These are phyloP conservation scores for Talaromyces sp. DNA, from an alignment of 2,329 filamentous ascomycete genomes.

Conservation along the genomic window DNA sequence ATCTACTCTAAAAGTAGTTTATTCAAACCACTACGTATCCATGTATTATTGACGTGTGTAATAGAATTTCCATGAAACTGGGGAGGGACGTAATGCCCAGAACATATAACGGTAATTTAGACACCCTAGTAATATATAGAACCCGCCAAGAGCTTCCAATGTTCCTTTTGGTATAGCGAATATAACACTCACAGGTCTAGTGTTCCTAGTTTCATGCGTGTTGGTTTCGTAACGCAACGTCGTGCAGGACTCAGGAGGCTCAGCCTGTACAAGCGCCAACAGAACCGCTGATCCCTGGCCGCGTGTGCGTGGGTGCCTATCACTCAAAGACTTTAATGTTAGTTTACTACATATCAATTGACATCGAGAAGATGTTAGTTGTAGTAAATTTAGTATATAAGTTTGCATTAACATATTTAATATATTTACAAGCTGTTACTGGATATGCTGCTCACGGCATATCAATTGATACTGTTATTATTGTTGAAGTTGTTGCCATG, in stretches of 20 bases:
- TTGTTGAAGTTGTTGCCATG: not conserved
- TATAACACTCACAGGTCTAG: not conserved
- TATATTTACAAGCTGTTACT: not conserved
- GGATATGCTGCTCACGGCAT: not conserved
- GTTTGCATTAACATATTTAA: not conserved
- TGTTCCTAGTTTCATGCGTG: too few species aligned
- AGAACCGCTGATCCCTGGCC: not conserved
- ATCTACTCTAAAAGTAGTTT: not conserved
- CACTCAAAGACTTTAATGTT: not conserved
- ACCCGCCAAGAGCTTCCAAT: not conserved
- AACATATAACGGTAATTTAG: too few species aligned
- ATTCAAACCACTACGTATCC: not conserved
- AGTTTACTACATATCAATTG: not conserved
- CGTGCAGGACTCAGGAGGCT: too few species aligned
- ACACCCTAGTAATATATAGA: not conserved
- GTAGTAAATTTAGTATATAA: not conserved
- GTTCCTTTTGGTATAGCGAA: not conserved
- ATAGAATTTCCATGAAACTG: too few species aligned
- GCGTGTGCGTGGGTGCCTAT: not conserved
- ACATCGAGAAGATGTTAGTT: not conserved
- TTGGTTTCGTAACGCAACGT: too few species aligned
- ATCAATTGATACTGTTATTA: not conserved
- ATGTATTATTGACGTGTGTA: too few species aligned
- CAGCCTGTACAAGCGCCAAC: not conserved
- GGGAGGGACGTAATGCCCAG: too few species aligned